A percentile compares a stretch with the other conserved stretches of the same genome.
Evolutionary conservation across 495 filamentous ascomycete genomes (phyloP).

Genomic region (Penicillium macrosclerotiorum): DNA sequence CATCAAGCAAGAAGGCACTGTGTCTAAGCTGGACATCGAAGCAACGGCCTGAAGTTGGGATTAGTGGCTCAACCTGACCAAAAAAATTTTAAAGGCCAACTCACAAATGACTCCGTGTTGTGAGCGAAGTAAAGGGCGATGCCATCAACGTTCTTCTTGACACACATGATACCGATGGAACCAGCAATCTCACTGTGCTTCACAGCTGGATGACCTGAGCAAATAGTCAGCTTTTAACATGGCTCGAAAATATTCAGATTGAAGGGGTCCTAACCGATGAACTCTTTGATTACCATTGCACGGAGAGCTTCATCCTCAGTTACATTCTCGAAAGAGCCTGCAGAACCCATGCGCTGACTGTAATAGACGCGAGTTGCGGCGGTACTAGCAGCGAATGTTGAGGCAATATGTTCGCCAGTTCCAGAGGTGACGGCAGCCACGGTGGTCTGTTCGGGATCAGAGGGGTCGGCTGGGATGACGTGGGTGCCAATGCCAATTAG

Average conservation of each 20-base stretch:
- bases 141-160: slow-evolving; percentile 72
- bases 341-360: slow-evolving; percentile 53
- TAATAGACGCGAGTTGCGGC: slow-evolving; percentile 77
- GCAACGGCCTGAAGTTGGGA: slow-evolving; percentile 59
- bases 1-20: slow-evolving; percentile 75
- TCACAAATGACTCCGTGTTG: slow-evolving; percentile 85
- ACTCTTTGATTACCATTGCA: slow-evolving; percentile 72
- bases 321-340: slow-evolving; percentile 58
- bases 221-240: background rate
- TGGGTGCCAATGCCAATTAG: slow-evolving; percentile 87
- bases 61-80: slow-evolving; percentile 5
- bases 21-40: slow-evolving; percentile 78
- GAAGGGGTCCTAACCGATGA: slow-evolving; percentile 55
- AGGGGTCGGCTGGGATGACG: slow-evolving; percentile 68
- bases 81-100: slow-evolving; percentile 11
- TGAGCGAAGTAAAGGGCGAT: slow-evolving; percentile 83
- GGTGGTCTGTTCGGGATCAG: slow-evolving; percentile 56
- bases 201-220: slow-evolving; percentile 73
- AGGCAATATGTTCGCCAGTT: slow-evolving; percentile 96
- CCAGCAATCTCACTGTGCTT: slow-evolving; percentile 64
- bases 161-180: slow-evolving; percentile 78
- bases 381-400: slow-evolving; percentile 75
- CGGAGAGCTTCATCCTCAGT: slow-evolving; percentile 72
- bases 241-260: background rate
- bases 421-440: slow-evolving; percentile 86